Evolutionary conservation across 1,284 basidiomycete genomes (phyloP).

Genomic region (Cryptococcus sp.): DNA sequence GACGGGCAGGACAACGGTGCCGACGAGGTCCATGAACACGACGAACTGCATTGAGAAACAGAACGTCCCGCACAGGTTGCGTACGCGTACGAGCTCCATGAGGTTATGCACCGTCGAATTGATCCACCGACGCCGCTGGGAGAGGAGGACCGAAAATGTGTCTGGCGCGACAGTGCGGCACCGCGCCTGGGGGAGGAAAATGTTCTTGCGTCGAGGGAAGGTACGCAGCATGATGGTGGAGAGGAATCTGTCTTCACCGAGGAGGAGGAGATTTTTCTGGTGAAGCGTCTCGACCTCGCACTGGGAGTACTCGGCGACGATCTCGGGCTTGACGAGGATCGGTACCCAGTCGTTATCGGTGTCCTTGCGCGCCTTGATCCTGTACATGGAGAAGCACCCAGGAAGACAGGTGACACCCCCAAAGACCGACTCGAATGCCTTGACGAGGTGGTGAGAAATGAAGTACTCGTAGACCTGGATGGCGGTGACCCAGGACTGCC

Average conservation of each 20-base stretch:
- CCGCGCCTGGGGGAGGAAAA: slow-evolving; percentile 94
- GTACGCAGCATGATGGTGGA: slow-evolving; percentile 92
- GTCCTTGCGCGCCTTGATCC: slow-evolving; percentile 85
- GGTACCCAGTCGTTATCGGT: slow-evolving; percentile 96
- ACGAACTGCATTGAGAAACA: slow-evolving; percentile 98
- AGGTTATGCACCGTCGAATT: slow-evolving; percentile 99
- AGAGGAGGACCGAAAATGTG: slow-evolving; percentile 87
- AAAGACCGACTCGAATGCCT: slow-evolving; percentile 98
- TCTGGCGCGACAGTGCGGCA: slow-evolving; percentile 96
- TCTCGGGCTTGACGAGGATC: slow-evolving; percentile 94
- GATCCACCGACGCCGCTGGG: slow-evolving; percentile 98
- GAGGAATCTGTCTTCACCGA: slow-evolving; percentile 98
- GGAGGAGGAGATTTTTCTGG: slow-evolving; percentile 93
- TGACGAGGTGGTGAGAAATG: slow-evolving; percentile 96
- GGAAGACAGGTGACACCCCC: slow-evolving; percentile 99
- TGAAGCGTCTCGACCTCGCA: slow-evolving; percentile 89
- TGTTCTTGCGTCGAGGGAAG: slow-evolving; percentile 98
- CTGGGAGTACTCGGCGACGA: slow-evolving; percentile 96
- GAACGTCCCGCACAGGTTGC: slow-evolving; percentile 91
- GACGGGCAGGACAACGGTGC: slow-evolving; percentile 91
- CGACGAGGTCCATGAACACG: slow-evolving; percentile 96
- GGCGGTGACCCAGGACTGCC: slow-evolving; percentile 93
- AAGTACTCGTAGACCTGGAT: slow-evolving; percentile 99
- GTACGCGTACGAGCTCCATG: slow-evolving; percentile 96
- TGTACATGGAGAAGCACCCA: slow-evolving; percentile 99